Evolutionary conservation across 1,284 basidiomycete species (phyloP).

Genomic region (Stygiomarasmius scandens): DNA sequence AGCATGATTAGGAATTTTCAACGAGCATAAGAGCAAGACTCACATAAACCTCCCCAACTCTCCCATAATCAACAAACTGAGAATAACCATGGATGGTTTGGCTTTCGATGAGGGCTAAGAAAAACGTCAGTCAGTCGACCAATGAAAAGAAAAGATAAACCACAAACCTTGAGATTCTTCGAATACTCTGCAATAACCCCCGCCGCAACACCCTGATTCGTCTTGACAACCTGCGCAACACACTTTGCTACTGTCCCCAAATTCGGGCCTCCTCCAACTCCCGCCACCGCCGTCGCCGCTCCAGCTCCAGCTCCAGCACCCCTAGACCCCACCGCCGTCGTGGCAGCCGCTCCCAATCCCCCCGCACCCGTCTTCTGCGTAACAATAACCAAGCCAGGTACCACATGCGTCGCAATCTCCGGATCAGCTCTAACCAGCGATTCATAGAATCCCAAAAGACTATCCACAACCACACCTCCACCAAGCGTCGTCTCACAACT

Average conservation of each 20-base stretch:
- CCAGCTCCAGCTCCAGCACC: not conserved
- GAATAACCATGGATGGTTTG: slow-evolving; percentile 65
- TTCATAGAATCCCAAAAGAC: slow-evolving; percentile 70
- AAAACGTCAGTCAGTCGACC: slow-evolving; percentile 7
- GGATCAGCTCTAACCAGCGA: slow-evolving; percentile 82
- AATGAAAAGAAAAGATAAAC: not conserved
- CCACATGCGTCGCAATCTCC: slow-evolving; percentile 77
- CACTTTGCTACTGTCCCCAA: slow-evolving; percentile 65
- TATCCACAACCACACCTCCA: too few relatives aligned
- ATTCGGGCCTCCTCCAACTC: slow-evolving; percentile 60
- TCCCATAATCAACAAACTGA: slow-evolving; percentile 87
- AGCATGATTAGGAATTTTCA: too few relatives aligned
- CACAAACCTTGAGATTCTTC: slow-evolving; percentile 71
- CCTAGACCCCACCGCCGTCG: slow-evolving; percentile 43
- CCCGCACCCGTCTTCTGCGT: too few relatives aligned
- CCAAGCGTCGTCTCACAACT: slow-evolving; percentile 76
- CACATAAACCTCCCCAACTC: slow-evolving; percentile 89
- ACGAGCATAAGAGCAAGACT: too few relatives aligned
- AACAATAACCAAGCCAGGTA: slow-evolving; percentile 66
- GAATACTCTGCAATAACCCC: slow-evolving; percentile 83
- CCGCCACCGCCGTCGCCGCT: not conserved
- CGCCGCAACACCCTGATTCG: slow-evolving; percentile 69
- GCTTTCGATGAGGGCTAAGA: slow-evolving; percentile 64
- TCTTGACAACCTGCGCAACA: slow-evolving; percentile 79
- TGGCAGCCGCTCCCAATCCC: too few relatives aligned